These are phyloP conservation scores for Apiospora saccharicola DNA, from an alignment of 2,329 filamentous ascomycete species.

Conservation along the genomic window DNA sequence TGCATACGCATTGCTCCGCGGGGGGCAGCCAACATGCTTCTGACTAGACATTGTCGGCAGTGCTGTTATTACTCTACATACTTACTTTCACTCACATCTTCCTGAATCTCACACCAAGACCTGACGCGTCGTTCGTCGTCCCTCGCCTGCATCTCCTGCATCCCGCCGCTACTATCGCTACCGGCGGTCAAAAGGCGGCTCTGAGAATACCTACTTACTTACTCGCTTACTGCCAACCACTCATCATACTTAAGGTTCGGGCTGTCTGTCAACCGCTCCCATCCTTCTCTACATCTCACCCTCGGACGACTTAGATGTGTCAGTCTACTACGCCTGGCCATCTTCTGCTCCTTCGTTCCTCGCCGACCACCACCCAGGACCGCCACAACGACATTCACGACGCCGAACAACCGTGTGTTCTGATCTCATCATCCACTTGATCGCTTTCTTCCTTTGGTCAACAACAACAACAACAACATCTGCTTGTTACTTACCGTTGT, in stretches of 20 bases:
- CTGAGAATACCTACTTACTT: background rate
- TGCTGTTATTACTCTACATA: slow-evolving; percentile 10
- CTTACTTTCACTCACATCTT: background rate
- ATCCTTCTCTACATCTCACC: too few relatives aligned
- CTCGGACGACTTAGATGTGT: background rate
- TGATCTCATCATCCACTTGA: background rate
- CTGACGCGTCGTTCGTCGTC: background rate
- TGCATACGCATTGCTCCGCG: background rate
- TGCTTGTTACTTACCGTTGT: background rate
- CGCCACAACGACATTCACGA: background rate
- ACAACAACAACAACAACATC: background rate
- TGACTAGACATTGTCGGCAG: background rate
- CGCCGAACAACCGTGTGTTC: background rate
- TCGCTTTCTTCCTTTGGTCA: background rate
- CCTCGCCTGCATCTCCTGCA: background rate
- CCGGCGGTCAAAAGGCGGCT: background rate
- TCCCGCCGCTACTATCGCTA: slow-evolving; percentile 1
- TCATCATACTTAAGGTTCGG: slow-evolving; percentile 7
- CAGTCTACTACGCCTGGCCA: background rate
- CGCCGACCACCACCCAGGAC: background rate
- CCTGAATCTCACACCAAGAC: background rate
- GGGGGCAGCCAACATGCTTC: slow-evolving; percentile 19
- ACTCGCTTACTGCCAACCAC: background rate
- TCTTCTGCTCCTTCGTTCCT: background rate
- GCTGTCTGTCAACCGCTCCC: background rate